Percentiles rank a stretch among this genome's conserved stretches.
These are phyloP conservation scores for Turritis glabra DNA, from an alignment of 345 rosid species.

Conservation along the genomic window DNA sequence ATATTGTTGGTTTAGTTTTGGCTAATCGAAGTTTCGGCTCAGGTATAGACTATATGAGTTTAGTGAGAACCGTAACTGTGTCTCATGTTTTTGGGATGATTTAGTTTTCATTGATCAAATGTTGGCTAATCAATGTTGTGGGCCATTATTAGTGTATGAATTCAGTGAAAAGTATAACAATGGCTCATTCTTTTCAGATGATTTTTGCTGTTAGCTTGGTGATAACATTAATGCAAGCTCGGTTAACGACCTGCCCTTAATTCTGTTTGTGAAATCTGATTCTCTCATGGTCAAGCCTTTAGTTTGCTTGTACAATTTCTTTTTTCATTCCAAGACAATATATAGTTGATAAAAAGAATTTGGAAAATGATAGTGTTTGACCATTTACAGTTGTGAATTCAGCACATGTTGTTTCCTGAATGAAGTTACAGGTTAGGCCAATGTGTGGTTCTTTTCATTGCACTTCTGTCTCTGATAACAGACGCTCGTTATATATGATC, in stretches of 20 bases:
- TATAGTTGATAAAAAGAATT: too few relatives aligned
- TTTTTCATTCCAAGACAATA: background rate
- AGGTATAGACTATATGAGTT: background rate
- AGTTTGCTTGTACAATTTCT: background rate
- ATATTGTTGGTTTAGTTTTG: background rate
- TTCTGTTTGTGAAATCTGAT: background rate
- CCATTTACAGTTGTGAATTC: background rate
- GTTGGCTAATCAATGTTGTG: background rate
- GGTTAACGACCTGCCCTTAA: background rate
- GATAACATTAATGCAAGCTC: constrained; percentile 4
- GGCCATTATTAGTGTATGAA: background rate
- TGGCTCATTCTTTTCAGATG: constrained; percentile 1
- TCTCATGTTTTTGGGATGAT: background rate
- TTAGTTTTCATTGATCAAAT: background rate
- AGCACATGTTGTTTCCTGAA: background rate
- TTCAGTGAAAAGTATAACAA: background rate
- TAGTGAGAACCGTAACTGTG: background rate
- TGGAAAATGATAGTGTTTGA: background rate
- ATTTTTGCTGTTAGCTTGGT: constrained; percentile 8
- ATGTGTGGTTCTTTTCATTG: constrained; percentile 4
- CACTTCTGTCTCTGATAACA: background rate
- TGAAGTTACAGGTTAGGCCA: background rate
- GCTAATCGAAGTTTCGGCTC: background rate
- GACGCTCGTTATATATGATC: background rate
- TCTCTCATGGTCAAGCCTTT: background rate